These are phyloP conservation scores for Galeopsis tetrahit DNA, from an alignment of 257 asterid species.

Conservation along the genomic window DNA sequence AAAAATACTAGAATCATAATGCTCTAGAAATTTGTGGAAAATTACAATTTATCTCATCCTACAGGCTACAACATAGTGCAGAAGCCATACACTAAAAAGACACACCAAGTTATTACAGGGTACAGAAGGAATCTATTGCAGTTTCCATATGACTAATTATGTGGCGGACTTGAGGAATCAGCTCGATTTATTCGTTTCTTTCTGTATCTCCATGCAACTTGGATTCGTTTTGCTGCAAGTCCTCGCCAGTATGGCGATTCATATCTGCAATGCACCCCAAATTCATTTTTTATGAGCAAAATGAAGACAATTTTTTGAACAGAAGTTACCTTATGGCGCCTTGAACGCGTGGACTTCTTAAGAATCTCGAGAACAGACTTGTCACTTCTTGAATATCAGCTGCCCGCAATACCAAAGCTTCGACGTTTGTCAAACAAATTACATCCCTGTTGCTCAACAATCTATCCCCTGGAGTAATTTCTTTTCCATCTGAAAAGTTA, in stretches of 20 bases:
- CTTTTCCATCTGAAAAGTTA: constrained; percentile 55
- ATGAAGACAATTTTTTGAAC: not conserved
- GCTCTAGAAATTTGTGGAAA: too few species aligned
- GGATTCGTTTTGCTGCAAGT: constrained; percentile 72
- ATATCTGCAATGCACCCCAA: constrained; percentile 45
- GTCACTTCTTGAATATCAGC: constrained; percentile 93
- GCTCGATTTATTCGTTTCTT: constrained; percentile 65
- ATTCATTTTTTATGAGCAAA: not conserved
- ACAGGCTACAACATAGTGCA: too few species aligned
- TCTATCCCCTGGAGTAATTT: constrained; percentile 68
- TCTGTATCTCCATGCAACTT: constrained; percentile 89
- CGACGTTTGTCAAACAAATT: constrained; percentile 74
- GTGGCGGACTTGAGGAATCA: constrained; percentile 46
- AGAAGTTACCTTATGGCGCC: constrained; percentile 76
- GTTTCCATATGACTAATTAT: not conserved
- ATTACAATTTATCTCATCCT: too few species aligned
- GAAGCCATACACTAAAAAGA: not conserved
- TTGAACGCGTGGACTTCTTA: constrained; percentile 80
- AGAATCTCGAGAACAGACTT: constrained; percentile 72
- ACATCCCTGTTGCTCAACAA: constrained; percentile 73
- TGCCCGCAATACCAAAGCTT: constrained; percentile 75
- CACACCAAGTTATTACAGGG: not conserved
- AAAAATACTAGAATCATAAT: too few species aligned
- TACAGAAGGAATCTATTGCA: constrained; percentile 1
- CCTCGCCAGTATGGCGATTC: constrained; percentile 87